Conservation (phyloP, 768 basidiomycete species). For the Lentinula sp. region DNA sequence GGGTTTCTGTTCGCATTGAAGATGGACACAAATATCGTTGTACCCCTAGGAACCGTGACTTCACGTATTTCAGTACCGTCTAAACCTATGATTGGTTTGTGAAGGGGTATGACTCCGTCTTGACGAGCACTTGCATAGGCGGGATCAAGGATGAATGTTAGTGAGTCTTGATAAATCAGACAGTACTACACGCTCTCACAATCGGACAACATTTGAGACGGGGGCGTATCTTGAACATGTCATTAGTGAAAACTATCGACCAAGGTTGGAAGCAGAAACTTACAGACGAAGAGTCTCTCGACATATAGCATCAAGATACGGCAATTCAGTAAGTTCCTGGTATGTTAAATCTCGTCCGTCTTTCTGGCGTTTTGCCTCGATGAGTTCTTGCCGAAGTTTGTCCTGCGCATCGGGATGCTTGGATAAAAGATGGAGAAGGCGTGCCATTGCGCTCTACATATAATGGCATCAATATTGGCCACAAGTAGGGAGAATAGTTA, state of each 20-base stretch:
- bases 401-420: slow-evolving; percentile 30
- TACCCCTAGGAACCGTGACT: slow-evolving; percentile 21
- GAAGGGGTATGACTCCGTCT: slow-evolving; percentile 29
- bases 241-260: neutral
- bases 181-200: slow-evolving; percentile 12
- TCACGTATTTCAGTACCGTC: slow-evolving; percentile 20
- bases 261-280: neutral
- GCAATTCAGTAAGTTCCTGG: slow-evolving; percentile 27
- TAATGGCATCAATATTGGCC: too few relatives aligned
- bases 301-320: slow-evolving; percentile 34
- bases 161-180: neutral
- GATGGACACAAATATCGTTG: slow-evolving; percentile 21
- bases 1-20: slow-evolving; percentile 25
- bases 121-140: slow-evolving; percentile 17
- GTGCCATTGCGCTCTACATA: slow-evolving; percentile 20
- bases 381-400: slow-evolving; percentile 28
- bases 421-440: slow-evolving; percentile 26
- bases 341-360: slow-evolving; percentile 23
- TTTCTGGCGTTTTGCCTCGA: slow-evolving; percentile 16
- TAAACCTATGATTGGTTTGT: slow-evolving; percentile 20
- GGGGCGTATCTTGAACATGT: slow-evolving; percentile 17
- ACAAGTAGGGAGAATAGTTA: neutral
- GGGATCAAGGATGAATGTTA: slow-evolving; percentile 13
- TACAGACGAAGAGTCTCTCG: slow-evolving; percentile 34
- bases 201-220: slow-evolving; percentile 14